These are phyloP conservation scores for Yamadazyma triangularis DNA, from an alignment of 1,139 yeast species.

Conservation along the genomic window DNA sequence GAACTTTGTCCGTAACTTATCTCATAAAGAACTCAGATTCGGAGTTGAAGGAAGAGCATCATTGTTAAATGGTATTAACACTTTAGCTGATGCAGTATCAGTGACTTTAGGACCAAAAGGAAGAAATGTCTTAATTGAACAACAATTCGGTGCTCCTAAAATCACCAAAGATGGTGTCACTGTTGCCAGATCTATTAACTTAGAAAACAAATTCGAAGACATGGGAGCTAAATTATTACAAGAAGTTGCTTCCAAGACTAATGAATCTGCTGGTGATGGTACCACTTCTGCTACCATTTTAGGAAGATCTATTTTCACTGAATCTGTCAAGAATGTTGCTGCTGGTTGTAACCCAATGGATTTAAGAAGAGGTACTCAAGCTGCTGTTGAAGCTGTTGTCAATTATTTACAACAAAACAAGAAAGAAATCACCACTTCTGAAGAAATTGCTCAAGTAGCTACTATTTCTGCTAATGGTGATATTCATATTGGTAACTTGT, in stretches of 20 bases:
- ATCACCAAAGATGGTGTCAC: conserved; percentile 99
- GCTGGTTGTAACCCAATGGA: conserved; percentile 99
- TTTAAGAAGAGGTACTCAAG: conserved; percentile 96
- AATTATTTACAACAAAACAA: conserved; percentile 83
- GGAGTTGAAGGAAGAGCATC: conserved; percentile 99
- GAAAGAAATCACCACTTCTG: conserved; percentile 95
- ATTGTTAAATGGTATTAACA: conserved; percentile 89
- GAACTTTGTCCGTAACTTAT: conserved; percentile 51
- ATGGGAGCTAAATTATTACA: conserved; percentile 94
- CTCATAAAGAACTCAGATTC: conserved; percentile 94
- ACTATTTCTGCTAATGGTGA: conserved; percentile 99
- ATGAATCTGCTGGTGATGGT: conserved; percentile 99
- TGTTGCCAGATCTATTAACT: conserved; percentile 83
- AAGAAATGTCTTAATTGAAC: conserved; percentile 95
- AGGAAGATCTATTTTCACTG: conserved; percentile 96
- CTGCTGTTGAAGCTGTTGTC: conserved; percentile 96
- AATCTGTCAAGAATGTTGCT: conserved; percentile 96
- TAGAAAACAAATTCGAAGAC: conserved; percentile 93
- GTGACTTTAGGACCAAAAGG: conserved; percentile 99
- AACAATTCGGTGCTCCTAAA: conserved; percentile 95
- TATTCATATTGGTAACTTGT: conserved; percentile 83
- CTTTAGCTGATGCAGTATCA: conserved; percentile 94
- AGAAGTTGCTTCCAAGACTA: conserved; percentile 97
- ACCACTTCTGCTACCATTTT: conserved; percentile 97
- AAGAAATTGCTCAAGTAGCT: conserved; percentile 98